Conservation (phyloP, 129 eudicot genomes). For the Kitagawia praeruptora region DNA sequence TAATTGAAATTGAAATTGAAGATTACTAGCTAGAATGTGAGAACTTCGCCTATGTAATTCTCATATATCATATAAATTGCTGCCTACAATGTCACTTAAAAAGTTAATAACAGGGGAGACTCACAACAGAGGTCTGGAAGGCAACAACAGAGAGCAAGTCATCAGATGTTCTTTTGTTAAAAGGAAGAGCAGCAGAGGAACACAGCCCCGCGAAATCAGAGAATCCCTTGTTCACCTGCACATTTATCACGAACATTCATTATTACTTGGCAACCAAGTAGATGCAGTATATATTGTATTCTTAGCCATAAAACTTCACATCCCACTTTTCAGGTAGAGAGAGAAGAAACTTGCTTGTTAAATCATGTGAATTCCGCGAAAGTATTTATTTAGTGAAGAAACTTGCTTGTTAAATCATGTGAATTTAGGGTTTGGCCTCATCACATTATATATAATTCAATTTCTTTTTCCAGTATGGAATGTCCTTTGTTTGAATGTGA, state of each 20-base stretch:
- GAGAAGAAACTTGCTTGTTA: too few species aligned
- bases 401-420: too few species aligned
- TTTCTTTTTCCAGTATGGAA: too few species aligned
- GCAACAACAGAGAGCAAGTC: slow-evolving; percentile 63
- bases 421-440: too few species aligned
- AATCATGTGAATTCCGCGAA: too few species aligned
- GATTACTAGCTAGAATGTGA: not conserved
- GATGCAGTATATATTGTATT: not conserved
- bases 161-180: slow-evolving; percentile 50
- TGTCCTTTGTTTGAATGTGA: too few species aligned
- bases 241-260: not conserved
- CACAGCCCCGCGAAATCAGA: slow-evolving; percentile 75
- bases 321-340: too few species aligned
- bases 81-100: not conserved
- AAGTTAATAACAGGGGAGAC: slow-evolving; percentile 16
- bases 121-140: slow-evolving; percentile 79
- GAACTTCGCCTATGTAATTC: not conserved
- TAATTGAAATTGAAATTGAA: not conserved
- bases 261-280: not conserved
- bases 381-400: too few species aligned
- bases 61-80: not conserved
- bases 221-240: slow-evolving; percentile 62
- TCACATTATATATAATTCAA: too few species aligned
- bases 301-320: not conserved
- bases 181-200: slow-evolving; percentile 55